Evolutionary conservation across 2,329 filamentous ascomycete species (phyloP), one percentile per base, ranked within the genome.

Genomic region (Curvularia spicifera): DNA sequence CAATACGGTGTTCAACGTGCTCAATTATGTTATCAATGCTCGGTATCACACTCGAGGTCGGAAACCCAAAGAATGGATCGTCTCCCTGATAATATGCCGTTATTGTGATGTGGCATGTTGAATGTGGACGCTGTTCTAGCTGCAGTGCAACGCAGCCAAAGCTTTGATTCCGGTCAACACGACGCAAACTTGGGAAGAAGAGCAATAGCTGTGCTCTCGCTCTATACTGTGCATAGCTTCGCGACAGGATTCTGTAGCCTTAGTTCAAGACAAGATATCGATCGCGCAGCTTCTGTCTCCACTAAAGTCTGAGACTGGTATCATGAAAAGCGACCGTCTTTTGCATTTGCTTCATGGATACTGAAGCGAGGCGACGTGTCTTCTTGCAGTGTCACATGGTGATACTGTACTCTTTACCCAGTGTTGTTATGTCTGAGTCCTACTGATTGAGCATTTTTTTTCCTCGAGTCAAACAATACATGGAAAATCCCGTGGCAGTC

Each of bases 131-230:
- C 24, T 33, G 31, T 35, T 10, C 24, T 35, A 51, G 20, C 45
- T 50, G 56, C 29, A 33, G 70, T 71, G 60, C 42, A 56, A 69
- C 58, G 22, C 22, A 53, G 22, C 45, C 47, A 52, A 43, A 35
- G 49, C 44, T 12, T 51, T 39, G 15, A 57, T 57, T 47, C 51
- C 55, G 52, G 60, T 55, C 40, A 43, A 43, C 6, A 43, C 22
- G 12, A 13, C 15, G 20, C 22, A 45, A 52, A 42, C 52, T 24
- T 33, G 22, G 31, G 7, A 43, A 13, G 13, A 15, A 15, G 24
- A 24, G 55, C 20, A 33, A 48, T 39, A 29, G 22, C 33, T 33
- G 26, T 64, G 47, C 46, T n/a, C 5, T 18, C 4, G 7, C 9
- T 13, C 13, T 49, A 28, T 20, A 12, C 29, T 28, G 9, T 22